These are phyloP conservation scores for Artemisia tridentata DNA, from an alignment of 129 eudicot genomes.

Conservation along the genomic window DNA sequence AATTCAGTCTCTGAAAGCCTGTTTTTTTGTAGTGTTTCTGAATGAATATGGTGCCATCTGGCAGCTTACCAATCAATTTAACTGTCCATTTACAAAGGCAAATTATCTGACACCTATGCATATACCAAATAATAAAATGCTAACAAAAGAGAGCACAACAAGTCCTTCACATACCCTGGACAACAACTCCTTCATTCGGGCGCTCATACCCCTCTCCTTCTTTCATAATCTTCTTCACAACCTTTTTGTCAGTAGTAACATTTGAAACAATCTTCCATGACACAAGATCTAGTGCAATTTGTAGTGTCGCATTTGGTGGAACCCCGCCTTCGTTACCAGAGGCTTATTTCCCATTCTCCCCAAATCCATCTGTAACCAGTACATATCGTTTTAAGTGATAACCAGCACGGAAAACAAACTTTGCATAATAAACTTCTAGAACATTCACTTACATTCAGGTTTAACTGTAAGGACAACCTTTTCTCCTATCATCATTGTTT, in stretches of 20 bases:
- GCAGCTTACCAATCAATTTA: no score
- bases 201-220: no score
- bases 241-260: constrained; percentile 74
- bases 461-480: constrained; percentile 68
- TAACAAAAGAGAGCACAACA: no score
- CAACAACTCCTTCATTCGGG: no score
- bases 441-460: constrained; percentile 68
- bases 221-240: constrained; percentile 69
- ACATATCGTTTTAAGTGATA: background rate
- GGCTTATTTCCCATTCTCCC: constrained; percentile 82
- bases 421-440: background rate
- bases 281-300: constrained; percentile 60
- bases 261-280: constrained; percentile 81
- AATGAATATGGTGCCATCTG: no score
- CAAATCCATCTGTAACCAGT: constrained; percentile 99
- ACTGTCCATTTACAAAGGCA: no score
- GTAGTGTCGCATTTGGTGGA: constrained; percentile 78
- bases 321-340: constrained; percentile 60
- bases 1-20: no score
- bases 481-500: constrained; percentile 97
- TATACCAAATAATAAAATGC: no score
- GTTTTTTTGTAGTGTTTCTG: no score
- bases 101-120: no score
- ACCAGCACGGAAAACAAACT: background rate
- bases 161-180: no score